These are phyloP conservation scores for Isatis lusitanica DNA, from an alignment of 441 rosid genomes.

Conservation along the genomic window DNA sequence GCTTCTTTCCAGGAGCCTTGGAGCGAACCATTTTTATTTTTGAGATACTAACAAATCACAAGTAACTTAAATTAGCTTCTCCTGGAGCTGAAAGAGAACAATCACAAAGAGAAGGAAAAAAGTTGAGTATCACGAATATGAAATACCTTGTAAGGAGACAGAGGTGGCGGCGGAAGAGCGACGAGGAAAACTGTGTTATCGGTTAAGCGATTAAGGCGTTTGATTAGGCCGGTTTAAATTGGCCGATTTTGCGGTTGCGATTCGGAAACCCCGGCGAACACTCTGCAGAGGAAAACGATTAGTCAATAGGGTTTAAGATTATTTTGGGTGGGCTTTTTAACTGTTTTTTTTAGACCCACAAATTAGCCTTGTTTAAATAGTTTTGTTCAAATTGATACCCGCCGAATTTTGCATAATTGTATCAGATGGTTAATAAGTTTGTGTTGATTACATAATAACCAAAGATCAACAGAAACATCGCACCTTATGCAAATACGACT, in stretches of 20 bases:
- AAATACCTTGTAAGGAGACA: conserved; percentile 15
- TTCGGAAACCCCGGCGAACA: not conserved
- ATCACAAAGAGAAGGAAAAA: not conserved
- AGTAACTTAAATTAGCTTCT: not conserved
- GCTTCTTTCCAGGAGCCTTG: conserved; percentile 67
- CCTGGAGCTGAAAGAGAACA: not conserved
- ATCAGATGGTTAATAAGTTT: not conserved
- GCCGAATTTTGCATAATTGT: not conserved
- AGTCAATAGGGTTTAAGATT: conserved; percentile 1
- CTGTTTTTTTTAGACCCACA: not conserved
- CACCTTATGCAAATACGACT: no score
- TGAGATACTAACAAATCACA: not conserved
- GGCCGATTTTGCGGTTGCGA: not conserved
- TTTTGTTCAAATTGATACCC: no score
- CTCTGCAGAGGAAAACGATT: not conserved
- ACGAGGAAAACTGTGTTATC: not conserved
- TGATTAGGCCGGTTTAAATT: conserved; percentile 9
- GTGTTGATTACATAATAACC: not conserved
- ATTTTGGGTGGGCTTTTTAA: not conserved
- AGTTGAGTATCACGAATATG: not conserved
- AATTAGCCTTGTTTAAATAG: no score
- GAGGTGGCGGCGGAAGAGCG: conserved; percentile 24
- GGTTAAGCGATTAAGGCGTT: conserved; percentile 3
- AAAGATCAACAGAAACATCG: not conserved
- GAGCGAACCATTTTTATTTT: conserved; percentile 49